Conservation (phyloP, 306 rosid species). For the Gastrolobium bilobum region DNA sequence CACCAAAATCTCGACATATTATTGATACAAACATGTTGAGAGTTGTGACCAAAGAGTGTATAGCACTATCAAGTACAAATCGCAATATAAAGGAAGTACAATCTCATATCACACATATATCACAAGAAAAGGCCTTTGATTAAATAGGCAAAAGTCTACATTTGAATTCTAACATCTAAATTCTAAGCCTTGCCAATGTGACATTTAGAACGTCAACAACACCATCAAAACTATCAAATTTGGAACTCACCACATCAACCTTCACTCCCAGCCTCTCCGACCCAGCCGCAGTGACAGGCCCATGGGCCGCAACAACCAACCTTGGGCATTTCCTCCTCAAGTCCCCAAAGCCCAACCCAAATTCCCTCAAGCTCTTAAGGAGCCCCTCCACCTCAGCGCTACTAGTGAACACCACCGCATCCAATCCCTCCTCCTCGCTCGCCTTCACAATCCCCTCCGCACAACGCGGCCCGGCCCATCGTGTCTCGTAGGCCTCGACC, state of each 20-base stretch:
- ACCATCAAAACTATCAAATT: slow-evolving; percentile 77
- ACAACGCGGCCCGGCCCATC: slow-evolving; percentile 72
- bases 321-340: slow-evolving; percentile 60
- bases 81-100: neutral
- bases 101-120: neutral
- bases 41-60: neutral
- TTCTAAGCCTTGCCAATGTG: slow-evolving; percentile 48
- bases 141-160: neutral
- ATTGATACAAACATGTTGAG: neutral
- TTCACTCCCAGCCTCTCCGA: slow-evolving; percentile 70
- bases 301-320: slow-evolving; percentile 75
- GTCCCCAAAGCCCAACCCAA: slow-evolving; percentile 66
- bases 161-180: slow-evolving; percentile 23
- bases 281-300: slow-evolving; percentile 77
- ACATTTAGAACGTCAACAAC: slow-evolving; percentile 65
- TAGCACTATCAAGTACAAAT: slow-evolving; percentile 1
- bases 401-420: slow-evolving; percentile 79
- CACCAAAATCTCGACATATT: neutral
- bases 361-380: slow-evolving; percentile 66
- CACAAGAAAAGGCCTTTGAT: neutral
- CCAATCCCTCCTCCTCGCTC: slow-evolving; percentile 56
- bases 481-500: slow-evolving; percentile 78
- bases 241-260: slow-evolving; percentile 77
- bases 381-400: slow-evolving; percentile 89
- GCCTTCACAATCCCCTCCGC: slow-evolving; percentile 63